A percentile compares a stretch with the other conserved stretches of the same genome.
Conservation (phyloP, 768 basidiomycete species). For the Mrakia blollopis region DNA sequence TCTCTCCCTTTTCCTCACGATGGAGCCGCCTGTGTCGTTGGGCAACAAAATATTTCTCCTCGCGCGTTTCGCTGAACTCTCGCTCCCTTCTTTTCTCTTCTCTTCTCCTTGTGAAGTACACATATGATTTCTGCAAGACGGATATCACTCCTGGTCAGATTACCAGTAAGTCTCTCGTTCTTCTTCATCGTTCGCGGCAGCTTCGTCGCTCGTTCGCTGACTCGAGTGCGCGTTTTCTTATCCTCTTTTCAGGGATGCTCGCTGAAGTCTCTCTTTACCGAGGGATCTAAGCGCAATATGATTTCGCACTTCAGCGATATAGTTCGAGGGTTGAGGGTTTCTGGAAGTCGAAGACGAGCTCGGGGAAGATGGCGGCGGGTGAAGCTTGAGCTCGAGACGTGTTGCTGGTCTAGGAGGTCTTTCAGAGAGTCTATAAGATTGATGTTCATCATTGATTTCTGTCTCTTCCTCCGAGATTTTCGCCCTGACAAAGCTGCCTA, state of each 20-base stretch:
- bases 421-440: too few species aligned
- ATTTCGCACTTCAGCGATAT: background rate
- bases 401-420: too few species aligned
- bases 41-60: background rate
- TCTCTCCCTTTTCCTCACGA: too few species aligned
- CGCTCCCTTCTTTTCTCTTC: background rate
- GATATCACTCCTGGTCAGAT: constrained; percentile 35
- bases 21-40: background rate
- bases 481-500: too few species aligned
- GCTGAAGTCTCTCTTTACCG: constrained; percentile 7
- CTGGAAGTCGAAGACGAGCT: background rate
- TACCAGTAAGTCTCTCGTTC: background rate
- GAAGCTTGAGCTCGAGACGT: background rate
- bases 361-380: background rate
- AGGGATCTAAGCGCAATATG: background rate
- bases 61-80: background rate
- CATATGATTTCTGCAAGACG: constrained; percentile 34
- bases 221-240: background rate
- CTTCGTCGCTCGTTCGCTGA: too few species aligned
- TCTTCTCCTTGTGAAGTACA: constrained; percentile 29
- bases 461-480: too few species aligned
- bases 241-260: background rate
- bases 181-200: too few species aligned
- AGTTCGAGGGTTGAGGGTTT: background rate
- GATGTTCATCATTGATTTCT: too few species aligned